Conservation (phyloP, 2,329 filamentous ascomycete genomes). For the Periconia digitata region DNA sequence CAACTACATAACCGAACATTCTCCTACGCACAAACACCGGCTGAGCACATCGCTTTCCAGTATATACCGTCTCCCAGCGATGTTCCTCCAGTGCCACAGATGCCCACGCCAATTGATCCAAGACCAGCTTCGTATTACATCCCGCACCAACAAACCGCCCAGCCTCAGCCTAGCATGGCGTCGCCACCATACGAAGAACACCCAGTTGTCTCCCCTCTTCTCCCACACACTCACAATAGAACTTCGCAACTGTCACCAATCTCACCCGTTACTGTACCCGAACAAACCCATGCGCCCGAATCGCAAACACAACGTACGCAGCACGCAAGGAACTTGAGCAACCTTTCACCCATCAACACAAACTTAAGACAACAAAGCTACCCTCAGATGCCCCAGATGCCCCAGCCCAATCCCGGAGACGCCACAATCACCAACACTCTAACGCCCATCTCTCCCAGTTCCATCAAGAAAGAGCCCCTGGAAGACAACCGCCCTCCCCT, state of each 20-base stretch:
- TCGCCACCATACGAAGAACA: slow-evolving; percentile 29
- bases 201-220: slow-evolving; percentile 26
- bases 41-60: slow-evolving; percentile 32
- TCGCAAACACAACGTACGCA: slow-evolving; percentile 18
- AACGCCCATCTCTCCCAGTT: slow-evolving; percentile 28
- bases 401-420: slow-evolving; percentile 22
- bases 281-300: slow-evolving; percentile 15
- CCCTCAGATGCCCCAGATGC: slow-evolving; percentile 31
- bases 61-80: slow-evolving; percentile 28
- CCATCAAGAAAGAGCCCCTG: slow-evolving; percentile 23
- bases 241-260: slow-evolving; percentile 24
- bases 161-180: slow-evolving; percentile 26
- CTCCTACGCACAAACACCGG: slow-evolving; percentile 40
- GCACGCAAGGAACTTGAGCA: slow-evolving; percentile 37
- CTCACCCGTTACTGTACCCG: slow-evolving; percentile 23
- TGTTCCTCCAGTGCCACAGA: slow-evolving; percentile 24
- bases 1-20: slow-evolving; percentile 28
- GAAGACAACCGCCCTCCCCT: slow-evolving; percentile 10
- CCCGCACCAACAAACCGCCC: slow-evolving; percentile 22
- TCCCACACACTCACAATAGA: slow-evolving; percentile 21
- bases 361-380: slow-evolving; percentile 20
- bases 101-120: slow-evolving; percentile 24
- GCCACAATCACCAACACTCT: slow-evolving; percentile 31
- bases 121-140: slow-evolving; percentile 27
- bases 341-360: slow-evolving; percentile 35